Evolutionary conservation across 2,329 filamentous ascomycete species (phyloP).

Genomic region (Fusarium sp.): DNA sequence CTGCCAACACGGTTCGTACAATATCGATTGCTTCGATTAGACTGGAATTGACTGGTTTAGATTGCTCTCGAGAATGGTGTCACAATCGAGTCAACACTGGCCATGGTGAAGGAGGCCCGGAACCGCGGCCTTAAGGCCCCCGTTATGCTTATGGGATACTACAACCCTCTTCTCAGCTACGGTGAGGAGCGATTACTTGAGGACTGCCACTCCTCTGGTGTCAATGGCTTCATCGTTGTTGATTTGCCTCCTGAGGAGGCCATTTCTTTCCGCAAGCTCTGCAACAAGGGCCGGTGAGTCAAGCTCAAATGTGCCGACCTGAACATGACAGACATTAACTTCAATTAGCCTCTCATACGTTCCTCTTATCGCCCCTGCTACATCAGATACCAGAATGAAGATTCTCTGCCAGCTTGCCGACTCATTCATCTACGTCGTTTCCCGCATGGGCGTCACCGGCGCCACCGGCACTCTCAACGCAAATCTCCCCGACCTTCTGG

Average conservation of each 20-base stretch:
- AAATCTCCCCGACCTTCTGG: conserved; percentile 83
- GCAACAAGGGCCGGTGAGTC: conserved; percentile 78
- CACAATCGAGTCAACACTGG: conserved; percentile 81
- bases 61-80: conserved; percentile 89
- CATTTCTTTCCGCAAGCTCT: conserved; percentile 88
- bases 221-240: conserved; percentile 97
- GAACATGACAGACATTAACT: conserved; percentile 4
- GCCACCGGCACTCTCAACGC: conserved; percentile 86
- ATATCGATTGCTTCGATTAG: not conserved
- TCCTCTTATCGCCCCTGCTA: conserved; percentile 94
- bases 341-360: conserved; percentile 85
- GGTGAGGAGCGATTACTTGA: conserved; percentile 90
- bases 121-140: conserved; percentile 82
- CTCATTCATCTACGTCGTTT: conserved; percentile 99
- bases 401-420: conserved; percentile 96
- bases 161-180: conserved; percentile 94
- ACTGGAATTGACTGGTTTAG: conserved; percentile 50
- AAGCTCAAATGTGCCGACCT: not conserved
- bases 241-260: conserved; percentile 97
- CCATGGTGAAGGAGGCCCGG: conserved; percentile 86
- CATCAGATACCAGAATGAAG: conserved; percentile 93
- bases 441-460: conserved; percentile 95
- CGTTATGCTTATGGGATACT: conserved; percentile 97
- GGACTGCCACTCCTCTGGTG: conserved; percentile 85
- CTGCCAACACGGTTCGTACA: conserved; percentile 81